Base-by-base conservation (phyloP, 202 grass and related monocot species). In the Elaeis oleifera region DNA sequence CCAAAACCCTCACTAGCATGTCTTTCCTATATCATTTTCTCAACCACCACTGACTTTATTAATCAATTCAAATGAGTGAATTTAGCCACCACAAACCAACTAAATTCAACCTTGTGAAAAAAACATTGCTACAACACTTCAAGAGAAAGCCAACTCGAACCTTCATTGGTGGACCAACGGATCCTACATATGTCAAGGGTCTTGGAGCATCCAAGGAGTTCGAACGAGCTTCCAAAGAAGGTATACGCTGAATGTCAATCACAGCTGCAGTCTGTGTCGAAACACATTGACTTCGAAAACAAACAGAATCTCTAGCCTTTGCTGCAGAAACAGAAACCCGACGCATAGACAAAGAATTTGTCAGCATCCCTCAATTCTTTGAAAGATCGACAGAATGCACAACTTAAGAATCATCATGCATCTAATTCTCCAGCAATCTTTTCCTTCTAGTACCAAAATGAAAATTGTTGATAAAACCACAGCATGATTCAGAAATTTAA, bases 191-290 rank as follows among this genome's bases (percentile, higher is more conserved):
- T 6, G 70, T 55, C 28, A 73, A 63, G 8, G 58, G 50, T 73
- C 29, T 61, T 22, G 60, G 49, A 53, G 28, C 15, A 73, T 24
- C 29, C 7, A 60, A 73, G 56, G 65, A 55, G n/a, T 26, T 56
- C 44, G 52, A 36, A 22, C 6, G 65, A 56, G 51, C 51, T 39
- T 68, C 65, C 18, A 68, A 55, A 56, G 18, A 23, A 60, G 32
- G 39, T 20, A 60, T 51, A 20, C 5, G 67, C 54, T 78, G 78
- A n/a, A 52, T 50, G n/a, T 89, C 86, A 5, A 81, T 5, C 32
- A 79, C 39, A 27, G 39, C 20, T 50, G 66, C 66, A 0, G 74
- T 49, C 29, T 74, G 74, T 3, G 74, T 68, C 16, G 55, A 22
- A 56, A 68, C 25, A 68, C 65, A 68, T 4, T 44, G 65, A 39